phyloP scores from a whole-genome alignment of 495 filamentous ascomycete genomes.

The Xylaria telfairii region DNA sequence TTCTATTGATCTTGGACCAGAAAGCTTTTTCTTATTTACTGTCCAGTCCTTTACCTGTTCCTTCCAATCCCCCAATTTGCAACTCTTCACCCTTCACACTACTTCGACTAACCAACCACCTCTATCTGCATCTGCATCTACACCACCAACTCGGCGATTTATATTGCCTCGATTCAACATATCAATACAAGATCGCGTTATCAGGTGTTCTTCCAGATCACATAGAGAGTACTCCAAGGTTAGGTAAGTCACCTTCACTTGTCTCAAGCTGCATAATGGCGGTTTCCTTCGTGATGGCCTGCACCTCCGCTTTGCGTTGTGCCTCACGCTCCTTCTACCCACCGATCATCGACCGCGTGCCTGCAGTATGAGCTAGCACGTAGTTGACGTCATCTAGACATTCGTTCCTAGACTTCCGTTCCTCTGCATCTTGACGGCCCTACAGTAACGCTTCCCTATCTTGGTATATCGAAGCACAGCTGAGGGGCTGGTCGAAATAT shows the following conservation, averaged over 20 bases:
- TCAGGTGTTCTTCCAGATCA: neutral
- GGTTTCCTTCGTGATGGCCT: neutral
- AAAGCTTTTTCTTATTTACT: neutral
- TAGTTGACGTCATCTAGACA: neutral
- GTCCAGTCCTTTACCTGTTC: neutral
- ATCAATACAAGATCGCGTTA: neutral
- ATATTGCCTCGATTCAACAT: neutral
- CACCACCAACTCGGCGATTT: neutral
- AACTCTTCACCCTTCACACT: neutral
- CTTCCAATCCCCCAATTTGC: neutral
- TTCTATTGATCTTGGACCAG: neutral
- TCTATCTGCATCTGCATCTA: neutral
- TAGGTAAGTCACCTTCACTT: neutral
- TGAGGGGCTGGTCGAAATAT: neutral
- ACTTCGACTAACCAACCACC: neutral
- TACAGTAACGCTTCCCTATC: neutral
- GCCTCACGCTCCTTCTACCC: neutral
- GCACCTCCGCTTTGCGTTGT: neutral
- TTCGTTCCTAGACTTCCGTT: neutral
- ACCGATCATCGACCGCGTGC: neutral
- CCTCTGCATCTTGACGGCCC: neutral
- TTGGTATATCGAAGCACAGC: neutral
- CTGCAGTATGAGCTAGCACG: neutral
- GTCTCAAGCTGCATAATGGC: neutral
- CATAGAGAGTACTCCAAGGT: neutral